phyloP scores from a whole-genome alignment of 73 alveolate genomes.

The Paramecium bursaria region DNA sequence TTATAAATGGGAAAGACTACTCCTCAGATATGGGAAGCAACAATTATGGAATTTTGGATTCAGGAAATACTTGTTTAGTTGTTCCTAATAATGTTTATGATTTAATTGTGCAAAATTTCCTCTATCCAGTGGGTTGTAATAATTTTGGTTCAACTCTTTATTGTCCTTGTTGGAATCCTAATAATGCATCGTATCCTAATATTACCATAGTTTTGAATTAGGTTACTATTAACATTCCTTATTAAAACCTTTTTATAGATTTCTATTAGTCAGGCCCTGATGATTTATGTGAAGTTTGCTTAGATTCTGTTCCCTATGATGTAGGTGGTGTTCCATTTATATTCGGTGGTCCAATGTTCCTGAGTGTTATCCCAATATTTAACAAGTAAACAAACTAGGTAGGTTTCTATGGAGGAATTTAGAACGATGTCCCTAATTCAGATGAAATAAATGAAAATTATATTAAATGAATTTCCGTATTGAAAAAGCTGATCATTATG shows the following conservation, averaged over 20 bases:
- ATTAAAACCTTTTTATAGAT: background rate
- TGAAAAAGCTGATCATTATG: constrained; percentile 74
- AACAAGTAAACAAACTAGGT: constrained; percentile 1
- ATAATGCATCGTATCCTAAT: background rate
- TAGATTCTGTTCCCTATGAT: constrained; percentile 2
- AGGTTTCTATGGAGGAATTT: constrained; percentile 2
- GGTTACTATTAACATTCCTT: constrained; percentile 28
- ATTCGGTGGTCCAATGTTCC: constrained; percentile 40
- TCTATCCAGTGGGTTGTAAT: constrained; percentile 29
- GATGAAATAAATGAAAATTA: background rate
- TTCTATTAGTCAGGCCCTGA: constrained; percentile 20
- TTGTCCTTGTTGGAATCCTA: constrained; percentile 16
- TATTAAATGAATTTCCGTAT: constrained; percentile 52
- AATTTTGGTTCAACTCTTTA: background rate
- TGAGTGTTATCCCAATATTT: constrained; percentile 22
- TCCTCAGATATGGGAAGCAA: constrained; percentile 34
- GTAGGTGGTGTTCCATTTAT: constrained; percentile 23
- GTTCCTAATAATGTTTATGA: background rate
- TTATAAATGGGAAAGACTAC: constrained; percentile 21
- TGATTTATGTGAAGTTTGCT: constrained; percentile 13
- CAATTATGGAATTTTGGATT: constrained; percentile 43
- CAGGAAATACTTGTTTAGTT: constrained; percentile 4
- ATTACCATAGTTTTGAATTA: constrained; percentile 24
- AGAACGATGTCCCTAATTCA: too few species aligned
- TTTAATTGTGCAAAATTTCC: background rate